phyloP scores from a whole-genome alignment of 495 filamentous ascomycete genomes.

The Venustampulla echinocandica region DNA sequence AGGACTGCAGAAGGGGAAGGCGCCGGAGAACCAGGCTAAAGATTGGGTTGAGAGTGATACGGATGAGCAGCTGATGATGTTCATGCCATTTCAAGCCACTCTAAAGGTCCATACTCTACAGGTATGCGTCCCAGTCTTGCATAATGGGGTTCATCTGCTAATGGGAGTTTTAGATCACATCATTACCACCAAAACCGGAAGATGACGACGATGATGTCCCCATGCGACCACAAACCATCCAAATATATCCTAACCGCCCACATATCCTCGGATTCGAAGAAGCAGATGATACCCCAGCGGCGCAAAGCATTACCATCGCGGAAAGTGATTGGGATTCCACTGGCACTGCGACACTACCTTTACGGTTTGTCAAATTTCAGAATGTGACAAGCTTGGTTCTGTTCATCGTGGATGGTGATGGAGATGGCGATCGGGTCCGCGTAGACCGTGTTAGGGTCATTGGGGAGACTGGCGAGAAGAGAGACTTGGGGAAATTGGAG shows the following conservation, averaged over 20 bases:
- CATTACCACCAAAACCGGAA: constrained; percentile 48
- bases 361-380: constrained; percentile 97
- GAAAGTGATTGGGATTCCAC: constrained; percentile 83
- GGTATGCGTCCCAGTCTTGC: constrained; percentile 25
- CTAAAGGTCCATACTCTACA: constrained; percentile 83
- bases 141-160: constrained; percentile 1
- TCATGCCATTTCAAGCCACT: constrained; percentile 79
- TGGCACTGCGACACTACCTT: constrained; percentile 69
- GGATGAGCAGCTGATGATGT: constrained; percentile 96
- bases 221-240: constrained; percentile 77
- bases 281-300: constrained; percentile 72
- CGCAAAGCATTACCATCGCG: constrained; percentile 65
- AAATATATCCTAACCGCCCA: constrained; percentile 75
- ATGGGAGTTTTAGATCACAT: constrained; percentile 60
- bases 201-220: constrained; percentile 64
- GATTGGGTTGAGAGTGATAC: constrained; percentile 99
- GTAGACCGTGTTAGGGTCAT: constrained; percentile 79
- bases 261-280: constrained; percentile 94
- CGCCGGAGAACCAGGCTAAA: constrained; percentile 32
- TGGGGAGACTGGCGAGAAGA: constrained; percentile 88
- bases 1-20: constrained; percentile 53
- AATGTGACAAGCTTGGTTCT: constrained; percentile 77
- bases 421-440: constrained; percentile 75
- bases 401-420: constrained; percentile 85
- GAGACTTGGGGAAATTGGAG: constrained; percentile 87